Conservation (phyloP, 305 asterid species). For the Monarda citriodora region DNA sequence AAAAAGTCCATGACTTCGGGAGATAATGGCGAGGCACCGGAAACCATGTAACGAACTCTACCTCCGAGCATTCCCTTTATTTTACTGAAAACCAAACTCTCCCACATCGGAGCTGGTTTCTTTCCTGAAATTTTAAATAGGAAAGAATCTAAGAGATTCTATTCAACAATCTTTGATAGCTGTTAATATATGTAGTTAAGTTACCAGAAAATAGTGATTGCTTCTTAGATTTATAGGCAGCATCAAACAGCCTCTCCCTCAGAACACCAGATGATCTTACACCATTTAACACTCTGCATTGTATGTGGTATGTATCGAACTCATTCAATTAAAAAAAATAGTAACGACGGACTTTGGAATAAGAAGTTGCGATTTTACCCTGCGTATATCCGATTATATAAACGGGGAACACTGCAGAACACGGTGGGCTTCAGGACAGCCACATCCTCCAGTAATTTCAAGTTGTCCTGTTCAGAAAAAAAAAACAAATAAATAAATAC, state of each 20-base stretch:
- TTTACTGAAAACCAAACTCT: slow-evolving; percentile 60
- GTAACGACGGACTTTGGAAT: neutral
- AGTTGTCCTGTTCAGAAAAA: slow-evolving; percentile 46
- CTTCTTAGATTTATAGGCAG: slow-evolving; percentile 62
- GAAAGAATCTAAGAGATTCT: too few relatives aligned
- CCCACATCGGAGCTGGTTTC: slow-evolving; percentile 62
- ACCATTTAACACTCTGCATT: slow-evolving; percentile 46
- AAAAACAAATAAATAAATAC: neutral
- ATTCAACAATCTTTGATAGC: too few relatives aligned
- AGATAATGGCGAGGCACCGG: slow-evolving; percentile 83
- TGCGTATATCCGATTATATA: slow-evolving; percentile 57
- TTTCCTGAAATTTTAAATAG: slow-evolving; percentile 37
- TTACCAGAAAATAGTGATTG: slow-evolving; percentile 50
- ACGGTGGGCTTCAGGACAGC: slow-evolving; percentile 68
- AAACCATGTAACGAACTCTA: slow-evolving; percentile 62
- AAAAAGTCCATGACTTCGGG: slow-evolving; percentile 75
- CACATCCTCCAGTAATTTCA: slow-evolving; percentile 72
- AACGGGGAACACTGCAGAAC: slow-evolving; percentile 72
- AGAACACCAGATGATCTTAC: slow-evolving; percentile 52
- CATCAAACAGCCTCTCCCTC: slow-evolving; percentile 53
- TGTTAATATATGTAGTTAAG: neutral
- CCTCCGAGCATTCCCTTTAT: slow-evolving; percentile 71
- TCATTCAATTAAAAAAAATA: slow-evolving; percentile 10
- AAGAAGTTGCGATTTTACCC: slow-evolving; percentile 35
- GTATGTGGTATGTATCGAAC: neutral